Base-by-base conservation (phyloP, 495 filamentous ascomycete species). In the Cairneyella variabilis region DNA sequence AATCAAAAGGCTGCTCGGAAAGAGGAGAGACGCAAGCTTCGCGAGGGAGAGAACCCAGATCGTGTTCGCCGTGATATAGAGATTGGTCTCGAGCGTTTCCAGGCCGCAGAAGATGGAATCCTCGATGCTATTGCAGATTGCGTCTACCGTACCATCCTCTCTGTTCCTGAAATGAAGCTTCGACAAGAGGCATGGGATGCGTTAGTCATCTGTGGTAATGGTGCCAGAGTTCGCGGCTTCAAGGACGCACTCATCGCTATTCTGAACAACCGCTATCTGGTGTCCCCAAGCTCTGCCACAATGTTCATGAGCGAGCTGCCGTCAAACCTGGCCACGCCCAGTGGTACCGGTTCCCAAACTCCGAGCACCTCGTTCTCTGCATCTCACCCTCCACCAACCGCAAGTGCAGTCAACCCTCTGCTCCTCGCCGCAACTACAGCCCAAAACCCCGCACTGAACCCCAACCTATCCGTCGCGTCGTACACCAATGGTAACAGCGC, bases 261-360 rank as follows among this genome's bases (percentile, higher is more conserved):
- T 0, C 76, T 97, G 18, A 81, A 80, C 26, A 79, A 83, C 54
- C 92, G 90, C 59, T 95, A 93, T 65, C 74, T 95, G 32, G 86
- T 97, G 52, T 92, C 91, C 3, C 93, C 93, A 0, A 91, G 88
- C 37, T 84, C 83, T 2, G 90, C 86, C 20, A 96, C 91, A 30
- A 97, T 97, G 62, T 98, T 98, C 76, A 95, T 90, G 30, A 95
- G 89, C 40, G 93, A 98, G 69, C 82, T 98, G 28, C 91, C 91
- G 17, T 93, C 88, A 0, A 89, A 91, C 68, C 78, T 95, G 64
- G 88, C 86, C 39, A 97, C 93, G 0, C 93, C 93, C 10, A 76
- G 83, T 32, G 91, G 89, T 5, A 98, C 93, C 0, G 93, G 93
- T 16, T 85, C 92, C 17, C 92, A 91, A 66, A 98, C 93, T 0